Base-by-base conservation (phyloP, 2,329 filamentous ascomycete species). In the Aurifilum marmelostoma region DNA sequence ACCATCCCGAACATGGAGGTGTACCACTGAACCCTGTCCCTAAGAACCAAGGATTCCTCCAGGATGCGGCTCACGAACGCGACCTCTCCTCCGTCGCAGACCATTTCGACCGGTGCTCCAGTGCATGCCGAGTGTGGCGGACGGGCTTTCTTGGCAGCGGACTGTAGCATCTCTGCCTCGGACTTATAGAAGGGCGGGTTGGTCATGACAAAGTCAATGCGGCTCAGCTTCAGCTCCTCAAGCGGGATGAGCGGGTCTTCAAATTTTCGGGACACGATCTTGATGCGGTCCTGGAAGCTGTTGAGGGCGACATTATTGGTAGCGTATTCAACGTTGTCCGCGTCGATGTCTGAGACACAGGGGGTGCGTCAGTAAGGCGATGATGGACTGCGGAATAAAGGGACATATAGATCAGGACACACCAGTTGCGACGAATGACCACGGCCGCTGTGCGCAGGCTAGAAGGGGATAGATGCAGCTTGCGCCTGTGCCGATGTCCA, bases 111-210 rank as follows among this genome's bases (percentile, higher is more conserved):
- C 0, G 88, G 84, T 0, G 91, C 87, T 8, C 95, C 96, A 0
- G 94, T 97, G 76, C 89, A 88, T 63, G 91, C 89, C 0, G 92
- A 91, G 67, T 87, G 87, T 0, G 94, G 91, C 0, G 89, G 89
- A 0, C 85, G 84, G 3, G 84, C 80, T 78, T 97, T 97, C 50
- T 84, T 79, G 21, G 83, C 78, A 0, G 92, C 91, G 1, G 90
- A 91, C 4, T 82, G 80, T 3, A 85, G 73, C 79, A 97, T 87
- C 64, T 97, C 93, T 6, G 84, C 79, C 3, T 86, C 81, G 0
- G 92, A 94, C n/a, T 84, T 79, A 81, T 97, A 98, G 80, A 99
- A 99, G 0, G 96, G 96, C 0, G 96, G 96, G 73, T 99, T 99
- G 72, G 91, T 95, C 89, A 98, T 97, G 69, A 88, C 89, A 77